Conservation (phyloP, 2,329 filamentous ascomycete genomes). For the Penicillium expansum region DNA sequence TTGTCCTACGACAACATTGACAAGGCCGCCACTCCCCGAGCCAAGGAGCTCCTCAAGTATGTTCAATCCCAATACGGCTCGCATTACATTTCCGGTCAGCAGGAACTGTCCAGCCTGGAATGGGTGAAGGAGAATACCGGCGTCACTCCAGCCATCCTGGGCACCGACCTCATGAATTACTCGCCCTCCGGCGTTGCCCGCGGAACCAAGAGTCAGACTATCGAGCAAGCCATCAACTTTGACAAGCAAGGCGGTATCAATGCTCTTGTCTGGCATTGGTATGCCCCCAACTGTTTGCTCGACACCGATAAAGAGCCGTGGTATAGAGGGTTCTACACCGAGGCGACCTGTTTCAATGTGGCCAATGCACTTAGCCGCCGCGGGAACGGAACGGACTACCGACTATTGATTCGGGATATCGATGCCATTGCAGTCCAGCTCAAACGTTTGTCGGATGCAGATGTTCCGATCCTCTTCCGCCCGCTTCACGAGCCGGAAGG, state of each 20-base stretch:
- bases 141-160: neutral
- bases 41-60: neutral
- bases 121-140: neutral
- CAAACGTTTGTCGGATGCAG: too few species aligned
- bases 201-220: neutral
- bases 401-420: too few species aligned
- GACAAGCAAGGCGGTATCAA: neutral
- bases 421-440: too few species aligned
- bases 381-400: too few species aligned
- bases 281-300: neutral
- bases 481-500: too few species aligned
- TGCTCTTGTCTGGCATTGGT: neutral
- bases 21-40: neutral
- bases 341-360: neutral
- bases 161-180: neutral
- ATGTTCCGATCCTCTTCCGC: too few species aligned
- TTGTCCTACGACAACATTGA: neutral
- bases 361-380: too few species aligned
- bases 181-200: too few species aligned
- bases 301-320: neutral
- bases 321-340: neutral
- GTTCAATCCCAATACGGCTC: neutral
- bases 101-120: neutral
- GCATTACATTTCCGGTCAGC: neutral
- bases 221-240: neutral